Evolutionary conservation across 192 early-diverging fungal genomes (phyloP).

Genomic region (Borealophlyctis nickersoniae): DNA sequence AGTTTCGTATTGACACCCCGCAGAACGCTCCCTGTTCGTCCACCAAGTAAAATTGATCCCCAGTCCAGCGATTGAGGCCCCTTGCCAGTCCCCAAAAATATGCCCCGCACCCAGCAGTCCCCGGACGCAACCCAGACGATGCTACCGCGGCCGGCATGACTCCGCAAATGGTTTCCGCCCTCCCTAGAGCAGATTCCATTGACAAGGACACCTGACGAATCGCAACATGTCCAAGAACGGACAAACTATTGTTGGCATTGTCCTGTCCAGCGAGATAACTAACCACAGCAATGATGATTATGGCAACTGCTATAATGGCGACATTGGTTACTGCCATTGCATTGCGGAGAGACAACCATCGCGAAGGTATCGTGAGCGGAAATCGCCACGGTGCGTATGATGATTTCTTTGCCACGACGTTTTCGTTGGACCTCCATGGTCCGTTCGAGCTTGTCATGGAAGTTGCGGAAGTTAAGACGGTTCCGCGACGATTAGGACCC

Average conservation of each 20-base stretch:
- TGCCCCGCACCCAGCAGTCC: slow-evolving; percentile 4
- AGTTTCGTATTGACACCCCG: background rate
- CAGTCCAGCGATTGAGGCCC: slow-evolving; percentile 6
- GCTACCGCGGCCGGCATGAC: slow-evolving; percentile 9
- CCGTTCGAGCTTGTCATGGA: no score
- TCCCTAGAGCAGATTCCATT: slow-evolving; percentile 11
- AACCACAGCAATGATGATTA: slow-evolving; percentile 22
- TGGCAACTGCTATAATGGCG: slow-evolving; percentile 20
- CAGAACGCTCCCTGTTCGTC: slow-evolving; percentile 22
- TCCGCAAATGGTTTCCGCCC: slow-evolving; percentile 11
- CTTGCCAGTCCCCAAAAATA: slow-evolving; percentile 8
- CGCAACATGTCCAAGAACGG: slow-evolving; percentile 8
- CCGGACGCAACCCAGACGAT: slow-evolving; percentile 4
- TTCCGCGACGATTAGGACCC: no score
- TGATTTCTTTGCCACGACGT: no score
- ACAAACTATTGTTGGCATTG: slow-evolving; percentile 11
- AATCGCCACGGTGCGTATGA: no score
- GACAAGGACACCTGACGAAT: slow-evolving; percentile 13
- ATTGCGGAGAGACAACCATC: slow-evolving; percentile 30
- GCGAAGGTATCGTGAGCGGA: no score
- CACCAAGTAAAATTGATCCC: slow-evolving; percentile 28
- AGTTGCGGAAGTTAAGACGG: no score
- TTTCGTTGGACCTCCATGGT: no score
- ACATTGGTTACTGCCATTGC: slow-evolving; percentile 32
- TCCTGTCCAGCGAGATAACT: slow-evolving; percentile 21